Percentiles rank a stretch among this genome's conserved stretches.
These are phyloP conservation scores for Davidsoniella neocaledoniae DNA, from an alignment of 2,329 filamentous ascomycete genomes.

Conservation along the genomic window DNA sequence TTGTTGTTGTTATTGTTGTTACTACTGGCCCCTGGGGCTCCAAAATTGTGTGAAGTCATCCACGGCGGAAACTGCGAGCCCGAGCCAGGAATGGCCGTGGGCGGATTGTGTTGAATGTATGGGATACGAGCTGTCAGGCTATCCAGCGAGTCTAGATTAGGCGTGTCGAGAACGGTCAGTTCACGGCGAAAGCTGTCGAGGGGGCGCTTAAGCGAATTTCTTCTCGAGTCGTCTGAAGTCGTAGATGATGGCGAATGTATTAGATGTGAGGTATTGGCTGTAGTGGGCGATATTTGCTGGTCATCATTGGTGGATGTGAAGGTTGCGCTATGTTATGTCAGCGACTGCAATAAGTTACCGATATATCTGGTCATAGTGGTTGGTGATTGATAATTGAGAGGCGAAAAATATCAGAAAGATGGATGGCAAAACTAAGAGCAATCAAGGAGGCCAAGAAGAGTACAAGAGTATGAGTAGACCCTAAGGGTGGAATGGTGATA, in stretches of 20 bases:
- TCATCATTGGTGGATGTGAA: conserved; percentile 22
- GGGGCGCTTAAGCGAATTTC: conserved; percentile 40
- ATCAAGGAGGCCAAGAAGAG: too few relatives aligned
- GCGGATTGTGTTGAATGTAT: conserved; percentile 41
- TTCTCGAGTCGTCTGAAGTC: conserved; percentile 23
- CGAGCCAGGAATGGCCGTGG: conserved; percentile 36
- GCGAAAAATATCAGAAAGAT: too few relatives aligned
- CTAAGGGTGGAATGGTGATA: too few relatives aligned
- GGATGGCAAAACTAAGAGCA: too few relatives aligned
- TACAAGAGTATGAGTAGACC: too few relatives aligned
- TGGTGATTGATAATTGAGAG: too few relatives aligned
- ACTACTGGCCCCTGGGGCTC: conserved; percentile 16
- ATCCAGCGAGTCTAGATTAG: neutral
- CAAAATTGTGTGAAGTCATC: conserved; percentile 26
- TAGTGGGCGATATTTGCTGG: conserved; percentile 32
- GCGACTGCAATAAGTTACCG: too few relatives aligned
- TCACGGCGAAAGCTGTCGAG: conserved; percentile 57
- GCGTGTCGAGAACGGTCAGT: conserved; percentile 47
- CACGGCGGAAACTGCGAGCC: conserved; percentile 41
- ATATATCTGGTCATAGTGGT: too few relatives aligned
- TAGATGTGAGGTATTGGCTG: conserved; percentile 27
- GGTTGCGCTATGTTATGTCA: conserved; percentile 15
- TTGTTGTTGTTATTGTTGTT: conserved; percentile 19
- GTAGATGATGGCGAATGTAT: conserved; percentile 22
- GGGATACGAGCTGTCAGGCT: conserved; percentile 25